These are phyloP conservation scores for Nematocida sp. DNA, from an alignment of 371 early-diverging fungal species.

Conservation along the genomic window DNA sequence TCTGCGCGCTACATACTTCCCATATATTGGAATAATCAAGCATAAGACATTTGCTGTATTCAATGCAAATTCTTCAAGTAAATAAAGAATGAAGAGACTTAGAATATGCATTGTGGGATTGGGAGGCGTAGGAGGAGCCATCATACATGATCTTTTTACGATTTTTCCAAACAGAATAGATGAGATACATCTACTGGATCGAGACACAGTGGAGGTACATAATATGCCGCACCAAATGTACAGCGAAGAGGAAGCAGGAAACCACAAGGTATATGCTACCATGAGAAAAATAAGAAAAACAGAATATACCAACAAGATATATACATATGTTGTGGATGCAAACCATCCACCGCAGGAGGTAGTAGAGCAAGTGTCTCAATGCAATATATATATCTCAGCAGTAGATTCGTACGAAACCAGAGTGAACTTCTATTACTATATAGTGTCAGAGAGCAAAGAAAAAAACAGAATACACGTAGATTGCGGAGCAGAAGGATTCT, in stretches of 20 bases:
- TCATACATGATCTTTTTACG: not conserved
- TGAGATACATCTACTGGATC: conserved; percentile 23
- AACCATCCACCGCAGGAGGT: not conserved
- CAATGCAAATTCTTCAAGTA: too few species aligned
- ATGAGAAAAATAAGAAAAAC: not conserved
- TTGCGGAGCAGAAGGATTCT: conserved; percentile 35
- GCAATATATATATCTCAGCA: conserved; percentile 39
- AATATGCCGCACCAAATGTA: conserved; percentile 25
- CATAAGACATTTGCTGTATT: conserved; percentile 42
- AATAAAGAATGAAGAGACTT: too few species aligned
- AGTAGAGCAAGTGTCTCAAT: not conserved
- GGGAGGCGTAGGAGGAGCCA: conserved; percentile 30
- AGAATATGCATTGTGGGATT: conserved; percentile 31
- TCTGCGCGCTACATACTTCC: conserved; percentile 36
- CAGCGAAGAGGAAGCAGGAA: conserved; percentile 19
- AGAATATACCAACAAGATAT: not conserved
- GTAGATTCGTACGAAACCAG: conserved; percentile 36
- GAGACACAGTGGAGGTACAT: conserved; percentile 18
- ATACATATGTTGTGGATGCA: conserved; percentile 3
- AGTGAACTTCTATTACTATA: conserved; percentile 49
- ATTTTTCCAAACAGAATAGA: not conserved
- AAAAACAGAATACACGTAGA: conserved; percentile 17
- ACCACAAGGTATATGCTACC: conserved; percentile 16
- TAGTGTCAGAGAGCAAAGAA: conserved; percentile 6
- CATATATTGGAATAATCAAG: conserved; percentile 49